Evolutionary conservation across 2,329 filamentous ascomycete genomes (phyloP).

Genomic region (Harringtonia aguacate): DNA sequence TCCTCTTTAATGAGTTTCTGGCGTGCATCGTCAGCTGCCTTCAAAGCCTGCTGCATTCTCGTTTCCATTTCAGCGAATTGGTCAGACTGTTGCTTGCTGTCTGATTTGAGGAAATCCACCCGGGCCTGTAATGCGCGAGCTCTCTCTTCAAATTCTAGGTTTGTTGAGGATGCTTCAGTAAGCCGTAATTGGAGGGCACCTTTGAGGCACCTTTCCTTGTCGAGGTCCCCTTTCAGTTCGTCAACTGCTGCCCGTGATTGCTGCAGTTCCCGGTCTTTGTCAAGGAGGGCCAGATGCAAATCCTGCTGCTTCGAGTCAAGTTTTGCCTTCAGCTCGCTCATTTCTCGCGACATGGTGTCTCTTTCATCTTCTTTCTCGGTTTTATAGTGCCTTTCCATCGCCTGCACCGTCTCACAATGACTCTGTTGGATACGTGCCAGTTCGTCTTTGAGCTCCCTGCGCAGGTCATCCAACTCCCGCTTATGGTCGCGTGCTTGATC

Average conservation of each 20-base stretch:
- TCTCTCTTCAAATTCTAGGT: conserved; percentile 60
- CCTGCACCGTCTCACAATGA: conserved; percentile 58
- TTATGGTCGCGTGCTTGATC: conserved; percentile 41
- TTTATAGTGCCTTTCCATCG: conserved; percentile 51
- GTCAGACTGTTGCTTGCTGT: conserved; percentile 79
- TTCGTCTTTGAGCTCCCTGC: conserved; percentile 40
- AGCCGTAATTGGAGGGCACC: conserved; percentile 39
- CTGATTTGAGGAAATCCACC: conserved; percentile 82
- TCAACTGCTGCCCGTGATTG: conserved; percentile 35
- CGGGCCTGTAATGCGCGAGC: conserved; percentile 69
- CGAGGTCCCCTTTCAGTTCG: conserved; percentile 36
- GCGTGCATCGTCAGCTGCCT: conserved; percentile 56
- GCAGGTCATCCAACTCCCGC: conserved; percentile 44
- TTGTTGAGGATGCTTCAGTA: conserved; percentile 48
- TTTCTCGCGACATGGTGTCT: conserved; percentile 45
- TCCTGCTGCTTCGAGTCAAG: conserved; percentile 41
- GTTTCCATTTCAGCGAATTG: conserved; percentile 74
- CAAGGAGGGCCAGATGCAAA: conserved; percentile 32
- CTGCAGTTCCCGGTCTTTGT: conserved; percentile 44
- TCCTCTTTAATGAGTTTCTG: conserved; percentile 87
- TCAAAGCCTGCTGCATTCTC: conserved; percentile 66
- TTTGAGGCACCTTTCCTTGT: conserved; percentile 55
- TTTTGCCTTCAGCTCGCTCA: conserved; percentile 50
- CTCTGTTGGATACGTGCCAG: conserved; percentile 46
- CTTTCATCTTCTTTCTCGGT: conserved; percentile 57